These are phyloP conservation scores for Xylaria multiplex DNA, from an alignment of 2,329 filamentous ascomycete genomes.

Conservation along the genomic window DNA sequence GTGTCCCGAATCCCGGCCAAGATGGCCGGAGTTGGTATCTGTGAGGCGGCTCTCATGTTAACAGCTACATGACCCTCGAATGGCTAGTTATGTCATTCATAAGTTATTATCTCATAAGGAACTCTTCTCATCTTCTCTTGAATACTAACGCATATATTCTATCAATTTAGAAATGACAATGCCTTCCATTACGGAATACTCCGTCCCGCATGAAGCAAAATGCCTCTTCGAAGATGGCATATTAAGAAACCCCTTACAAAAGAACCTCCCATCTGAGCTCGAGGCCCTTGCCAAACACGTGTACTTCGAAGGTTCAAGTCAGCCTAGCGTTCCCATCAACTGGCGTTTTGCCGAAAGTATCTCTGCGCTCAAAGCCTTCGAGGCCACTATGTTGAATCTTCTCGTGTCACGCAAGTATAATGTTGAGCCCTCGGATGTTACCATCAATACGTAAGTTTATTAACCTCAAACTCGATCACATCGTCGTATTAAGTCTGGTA, in stretches of 20 bases:
- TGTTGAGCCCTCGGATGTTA: slow-evolving; percentile 27
- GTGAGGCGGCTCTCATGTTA: background rate
- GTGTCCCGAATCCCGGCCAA: slow-evolving; percentile 1
- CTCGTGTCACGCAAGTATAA: slow-evolving; percentile 27
- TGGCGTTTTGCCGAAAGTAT: slow-evolving; percentile 33
- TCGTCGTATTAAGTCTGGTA: background rate
- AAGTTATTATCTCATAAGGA: background rate
- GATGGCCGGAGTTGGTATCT: background rate
- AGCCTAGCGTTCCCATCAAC: slow-evolving; percentile 31
- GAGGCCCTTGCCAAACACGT: slow-evolving; percentile 22
- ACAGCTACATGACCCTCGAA: too few relatives aligned
- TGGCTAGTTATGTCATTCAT: background rate
- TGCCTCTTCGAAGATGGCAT: slow-evolving; percentile 30
- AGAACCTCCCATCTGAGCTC: slow-evolving; percentile 18
- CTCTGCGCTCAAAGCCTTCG: slow-evolving; percentile 33
- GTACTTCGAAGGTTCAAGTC: slow-evolving; percentile 24
- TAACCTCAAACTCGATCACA: background rate
- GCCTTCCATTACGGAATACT: slow-evolving; percentile 26
- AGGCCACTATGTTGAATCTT: slow-evolving; percentile 31
- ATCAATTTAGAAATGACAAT: slow-evolving; percentile 6
- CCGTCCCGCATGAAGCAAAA: slow-evolving; percentile 25
- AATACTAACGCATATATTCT: background rate
- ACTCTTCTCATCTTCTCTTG: background rate
- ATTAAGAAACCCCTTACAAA: slow-evolving; percentile 28
- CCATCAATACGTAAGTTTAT: slow-evolving; percentile 29